These are phyloP conservation scores for Halophytophthora polymorphica DNA, from an alignment of 352 stramenopile species.

Conservation along the genomic window DNA sequence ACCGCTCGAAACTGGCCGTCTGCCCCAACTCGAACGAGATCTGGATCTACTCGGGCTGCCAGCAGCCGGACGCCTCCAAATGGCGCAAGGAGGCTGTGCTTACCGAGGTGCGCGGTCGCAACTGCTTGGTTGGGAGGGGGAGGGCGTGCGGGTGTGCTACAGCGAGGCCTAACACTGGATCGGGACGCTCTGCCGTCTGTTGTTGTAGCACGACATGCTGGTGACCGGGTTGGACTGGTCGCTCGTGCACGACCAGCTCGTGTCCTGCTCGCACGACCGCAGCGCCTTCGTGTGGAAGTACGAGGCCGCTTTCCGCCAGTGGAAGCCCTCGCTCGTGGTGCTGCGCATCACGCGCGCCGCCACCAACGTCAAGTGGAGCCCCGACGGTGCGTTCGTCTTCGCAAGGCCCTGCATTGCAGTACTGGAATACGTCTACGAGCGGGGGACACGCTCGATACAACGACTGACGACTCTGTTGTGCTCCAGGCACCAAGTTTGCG, in stretches of 20 bases:
- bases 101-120: constrained; percentile 43
- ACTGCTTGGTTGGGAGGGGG: no score
- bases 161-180: neutral
- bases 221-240: constrained; percentile 93
- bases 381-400: constrained; percentile 59
- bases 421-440: neutral
- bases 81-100: constrained; percentile 87
- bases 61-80: constrained; percentile 64
- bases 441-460: neutral
- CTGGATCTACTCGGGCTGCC: constrained; percentile 89
- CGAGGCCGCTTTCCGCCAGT: constrained; percentile 78
- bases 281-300: constrained; percentile 95
- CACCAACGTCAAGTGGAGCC: constrained; percentile 93
- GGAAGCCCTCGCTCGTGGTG: constrained; percentile 91
- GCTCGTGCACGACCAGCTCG: constrained; percentile 90
- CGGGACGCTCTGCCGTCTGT: neutral
- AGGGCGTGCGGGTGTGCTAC: neutral
- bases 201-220: constrained; percentile 89
- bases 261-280: constrained; percentile 93
- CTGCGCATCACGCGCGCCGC: constrained; percentile 90
- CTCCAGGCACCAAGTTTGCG: constrained; percentile 89
- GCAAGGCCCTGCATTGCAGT: neutral
- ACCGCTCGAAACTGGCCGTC: constrained; percentile 88
- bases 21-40: constrained; percentile 92
- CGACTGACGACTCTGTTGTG: constrained; percentile 4